Percentiles rank a stretch among this genome's conserved stretches.
phyloP scores from a whole-genome alignment of 345 rosid genomes.

The Syzygium oleosum region DNA sequence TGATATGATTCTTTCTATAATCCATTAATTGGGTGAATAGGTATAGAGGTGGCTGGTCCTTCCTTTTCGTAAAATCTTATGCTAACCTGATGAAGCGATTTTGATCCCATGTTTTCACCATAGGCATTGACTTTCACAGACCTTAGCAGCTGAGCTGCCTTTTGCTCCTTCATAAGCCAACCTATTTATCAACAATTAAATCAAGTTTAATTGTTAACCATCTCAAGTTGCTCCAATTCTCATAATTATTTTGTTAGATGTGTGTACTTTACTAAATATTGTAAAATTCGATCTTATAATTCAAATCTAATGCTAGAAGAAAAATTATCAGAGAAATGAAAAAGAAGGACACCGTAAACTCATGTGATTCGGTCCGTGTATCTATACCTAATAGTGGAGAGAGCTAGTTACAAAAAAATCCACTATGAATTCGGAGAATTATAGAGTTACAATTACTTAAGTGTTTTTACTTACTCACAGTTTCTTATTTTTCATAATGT shows the following conservation, averaged over 20 bases:
- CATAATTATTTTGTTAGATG: not conserved
- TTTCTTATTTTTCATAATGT: too few species aligned
- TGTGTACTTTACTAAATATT: not conserved
- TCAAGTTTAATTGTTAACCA: not conserved
- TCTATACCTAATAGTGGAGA: not conserved
- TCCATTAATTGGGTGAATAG: not conserved
- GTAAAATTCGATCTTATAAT: not conserved
- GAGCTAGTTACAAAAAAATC: too few species aligned
- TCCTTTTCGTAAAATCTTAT: not conserved
- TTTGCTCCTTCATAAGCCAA: not conserved
- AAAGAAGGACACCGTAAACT: too few species aligned
- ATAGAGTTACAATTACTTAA: too few species aligned
- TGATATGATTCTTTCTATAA: not conserved
- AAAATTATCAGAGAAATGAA: too few species aligned
- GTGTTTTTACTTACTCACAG: too few species aligned
- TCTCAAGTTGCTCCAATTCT: not conserved
- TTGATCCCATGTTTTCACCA: not conserved
- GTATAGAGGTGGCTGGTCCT: not conserved
- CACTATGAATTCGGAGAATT: too few species aligned
- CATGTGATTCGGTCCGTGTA: too few species aligned
- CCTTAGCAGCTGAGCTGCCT: not conserved
- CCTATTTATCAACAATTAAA: not conserved
- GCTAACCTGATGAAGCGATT: not conserved
- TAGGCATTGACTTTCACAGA: not conserved
- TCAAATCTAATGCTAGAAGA: not conserved